Evolutionary conservation across 2,329 filamentous ascomycete genomes (phyloP).

Genomic region (Neofusicoccum ribis): DNA sequence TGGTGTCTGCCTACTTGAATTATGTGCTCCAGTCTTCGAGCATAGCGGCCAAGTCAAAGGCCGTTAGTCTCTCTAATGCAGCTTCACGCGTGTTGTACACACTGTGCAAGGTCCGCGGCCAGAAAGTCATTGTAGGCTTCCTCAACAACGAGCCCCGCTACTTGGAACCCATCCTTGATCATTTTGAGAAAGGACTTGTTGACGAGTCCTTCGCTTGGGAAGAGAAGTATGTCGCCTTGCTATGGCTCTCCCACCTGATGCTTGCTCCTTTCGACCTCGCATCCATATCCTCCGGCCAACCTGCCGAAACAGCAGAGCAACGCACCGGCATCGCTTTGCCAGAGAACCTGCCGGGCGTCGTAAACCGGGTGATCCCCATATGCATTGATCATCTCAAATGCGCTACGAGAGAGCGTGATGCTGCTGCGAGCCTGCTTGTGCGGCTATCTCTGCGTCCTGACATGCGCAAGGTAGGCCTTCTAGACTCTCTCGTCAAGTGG

Average conservation of each 20-base stretch:
- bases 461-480: constrained; percentile 76
- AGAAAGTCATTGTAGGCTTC: constrained; percentile 89
- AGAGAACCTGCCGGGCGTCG: constrained; percentile 65
- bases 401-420: constrained; percentile 84
- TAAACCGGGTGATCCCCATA: constrained; percentile 68
- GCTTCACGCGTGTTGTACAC: constrained; percentile 81
- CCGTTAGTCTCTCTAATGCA: constrained; percentile 48
- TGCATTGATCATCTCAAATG: constrained; percentile 70
- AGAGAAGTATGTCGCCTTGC: constrained; percentile 79
- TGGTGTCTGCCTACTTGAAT: constrained; percentile 75
- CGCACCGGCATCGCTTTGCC: constrained; percentile 57
- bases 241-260: constrained; percentile 67
- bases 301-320: constrained; percentile 32
- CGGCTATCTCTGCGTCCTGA: constrained; percentile 80
- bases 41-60: background rate
- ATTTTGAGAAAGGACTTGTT: constrained; percentile 63
- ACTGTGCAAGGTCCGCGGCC: constrained; percentile 90
- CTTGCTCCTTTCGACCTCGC: constrained; percentile 84
- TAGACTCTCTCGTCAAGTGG: constrained; percentile 70
- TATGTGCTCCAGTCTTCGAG: constrained; percentile 37
- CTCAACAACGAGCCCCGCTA: constrained; percentile 86
- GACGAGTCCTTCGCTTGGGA: constrained; percentile 64
- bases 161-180: constrained; percentile 75
- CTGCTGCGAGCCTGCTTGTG: constrained; percentile 80
- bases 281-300: constrained; percentile 69